Evolutionary conservation across 129 eudicot species (phyloP).

Genomic region (Centella asiatica): DNA sequence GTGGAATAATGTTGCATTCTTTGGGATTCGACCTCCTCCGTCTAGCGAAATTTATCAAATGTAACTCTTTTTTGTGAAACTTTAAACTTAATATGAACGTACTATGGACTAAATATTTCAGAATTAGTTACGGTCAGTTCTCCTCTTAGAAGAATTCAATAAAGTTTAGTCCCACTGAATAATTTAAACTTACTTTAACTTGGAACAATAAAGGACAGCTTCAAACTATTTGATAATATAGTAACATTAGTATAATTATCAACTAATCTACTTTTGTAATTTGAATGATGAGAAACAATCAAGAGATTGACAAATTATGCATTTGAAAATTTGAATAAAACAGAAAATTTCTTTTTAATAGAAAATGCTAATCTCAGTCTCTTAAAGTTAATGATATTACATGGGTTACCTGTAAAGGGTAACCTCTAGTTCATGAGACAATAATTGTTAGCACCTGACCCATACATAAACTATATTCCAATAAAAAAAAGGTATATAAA

Average conservation of each 20-base stretch:
- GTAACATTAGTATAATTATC: not conserved
- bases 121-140: too few relatives aligned
- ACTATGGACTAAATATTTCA: too few relatives aligned
- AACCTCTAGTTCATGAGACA: slow-evolving; percentile 5
- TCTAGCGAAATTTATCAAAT: too few relatives aligned
- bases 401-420: slow-evolving; percentile 13
- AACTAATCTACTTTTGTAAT: not conserved
- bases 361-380: not conserved
- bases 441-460: slow-evolving; percentile 11
- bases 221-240: not conserved
- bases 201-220: not conserved
- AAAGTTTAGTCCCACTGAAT: too few relatives aligned
- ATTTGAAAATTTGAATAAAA: not conserved
- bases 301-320: not conserved
- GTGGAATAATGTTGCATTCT: too few relatives aligned
- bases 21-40: too few relatives aligned
- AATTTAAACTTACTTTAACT: not conserved
- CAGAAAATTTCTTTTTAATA: not conserved
- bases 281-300: not conserved
- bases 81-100: too few relatives aligned
- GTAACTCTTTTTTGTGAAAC: too few relatives aligned
- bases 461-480: not conserved
- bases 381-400: not conserved
- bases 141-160: not conserved
- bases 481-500: not conserved